Evolutionary conservation across 2,329 filamentous ascomycete species (phyloP).

Genomic region (Trichoderma harzianum): DNA sequence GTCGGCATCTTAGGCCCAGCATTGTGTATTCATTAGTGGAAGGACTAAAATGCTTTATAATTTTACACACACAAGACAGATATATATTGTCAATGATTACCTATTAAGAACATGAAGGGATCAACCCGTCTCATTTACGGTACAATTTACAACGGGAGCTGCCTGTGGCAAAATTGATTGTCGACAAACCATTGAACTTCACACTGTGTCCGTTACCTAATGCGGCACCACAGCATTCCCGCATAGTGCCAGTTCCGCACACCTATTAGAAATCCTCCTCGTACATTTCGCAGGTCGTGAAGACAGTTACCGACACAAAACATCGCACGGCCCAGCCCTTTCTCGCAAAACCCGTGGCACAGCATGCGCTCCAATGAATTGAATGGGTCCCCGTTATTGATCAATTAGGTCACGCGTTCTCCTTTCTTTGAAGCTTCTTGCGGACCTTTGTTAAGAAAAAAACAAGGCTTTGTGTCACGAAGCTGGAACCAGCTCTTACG

Average conservation of each 20-base stretch:
- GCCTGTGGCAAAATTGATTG: background rate
- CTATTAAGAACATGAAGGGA: background rate
- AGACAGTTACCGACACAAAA: constrained; percentile 11
- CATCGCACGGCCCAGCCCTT: constrained; percentile 2
- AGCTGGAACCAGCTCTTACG: background rate
- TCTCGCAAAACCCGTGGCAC: background rate
- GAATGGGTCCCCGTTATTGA: constrained; percentile 8
- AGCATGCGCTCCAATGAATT: constrained; percentile 10
- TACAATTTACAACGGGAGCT: background rate
- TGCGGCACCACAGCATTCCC: background rate
- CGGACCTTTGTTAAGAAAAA: background rate
- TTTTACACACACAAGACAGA: background rate
- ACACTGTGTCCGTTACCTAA: constrained; percentile 2
- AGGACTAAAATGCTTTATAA: background rate
- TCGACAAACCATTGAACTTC: background rate
- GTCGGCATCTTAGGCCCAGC: background rate
- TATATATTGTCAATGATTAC: background rate
- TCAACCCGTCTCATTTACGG: background rate
- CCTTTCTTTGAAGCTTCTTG: constrained; percentile 9
- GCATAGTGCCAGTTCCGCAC: background rate
- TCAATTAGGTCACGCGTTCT: constrained; percentile 17
- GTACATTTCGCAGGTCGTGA: background rate
- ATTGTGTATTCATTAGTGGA: background rate
- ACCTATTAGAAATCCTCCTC: background rate
- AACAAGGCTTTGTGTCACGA: constrained; percentile 2